Evolutionary conservation across 2,329 filamentous ascomycete species (phyloP), one percentile per base, ranked within the genome.

Genomic region (Trichothecium roseum): DNA sequence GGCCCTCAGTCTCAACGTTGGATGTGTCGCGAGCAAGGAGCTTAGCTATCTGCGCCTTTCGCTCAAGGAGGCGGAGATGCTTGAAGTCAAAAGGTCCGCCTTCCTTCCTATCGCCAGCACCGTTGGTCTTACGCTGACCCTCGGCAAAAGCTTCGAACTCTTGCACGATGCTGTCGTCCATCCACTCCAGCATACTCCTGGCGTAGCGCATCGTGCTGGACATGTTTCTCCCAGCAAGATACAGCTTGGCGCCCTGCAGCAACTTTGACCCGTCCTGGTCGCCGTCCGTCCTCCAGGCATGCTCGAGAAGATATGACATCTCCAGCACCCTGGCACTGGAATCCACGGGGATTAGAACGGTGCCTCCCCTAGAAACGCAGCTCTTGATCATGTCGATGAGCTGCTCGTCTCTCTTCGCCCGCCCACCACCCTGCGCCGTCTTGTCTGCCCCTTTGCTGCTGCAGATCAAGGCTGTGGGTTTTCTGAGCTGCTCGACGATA

Each of bases 111-210:
- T 64, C 60, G 18, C 60, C 63, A 10, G 64, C 56, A 0, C 62
- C 58, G 9, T 65, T 64, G 7, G 64, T 59, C 40, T 62, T 67
- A 4, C 60, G 52, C 42, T 68, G 63, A 3, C 59, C 64, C 42
- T 75, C 72, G 2, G 69, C 72, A 32, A 78, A 68, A 12, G 81
- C 78, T 54, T 94, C 88, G 42, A 94, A 93, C 49, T 96, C 89
- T 37, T 87, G 79, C 29, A 94, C 82, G 40, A 98, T 93, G 39
- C 79, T 81, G 51, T 95, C 88, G 52, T 96, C 88, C 88, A 98
- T 96, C 91, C 91, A 98, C 53, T 98, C 91, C 22, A 98, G 67
- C 84, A 98, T 94, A 55, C 89, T 95, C 45, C 88, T 74, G 18
- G 89, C 84, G 45, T 95, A 85, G 35, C 86, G 74, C 69, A 96